Evolutionary conservation across 2,329 filamentous ascomycete genomes (phyloP).

Genomic region (Calonectria pseudoturangicola): DNA sequence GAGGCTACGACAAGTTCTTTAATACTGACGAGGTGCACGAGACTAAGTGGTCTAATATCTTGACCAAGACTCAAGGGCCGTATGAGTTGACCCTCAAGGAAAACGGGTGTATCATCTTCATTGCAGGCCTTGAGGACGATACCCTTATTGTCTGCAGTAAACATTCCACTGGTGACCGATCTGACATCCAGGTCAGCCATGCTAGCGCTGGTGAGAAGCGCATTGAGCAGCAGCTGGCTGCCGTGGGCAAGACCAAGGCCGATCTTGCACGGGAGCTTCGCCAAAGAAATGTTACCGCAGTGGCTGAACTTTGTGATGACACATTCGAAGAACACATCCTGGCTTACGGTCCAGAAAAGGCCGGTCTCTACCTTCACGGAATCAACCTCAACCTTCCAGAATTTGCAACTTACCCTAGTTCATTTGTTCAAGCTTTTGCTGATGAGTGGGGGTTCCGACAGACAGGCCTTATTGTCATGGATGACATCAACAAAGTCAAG

Average conservation of each 20-base stretch:
- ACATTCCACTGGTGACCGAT: slow-evolving; percentile 91
- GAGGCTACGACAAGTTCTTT: slow-evolving; percentile 99
- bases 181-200: slow-evolving; percentile 84
- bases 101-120: slow-evolving; percentile 99
- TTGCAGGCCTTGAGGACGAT: slow-evolving; percentile 91
- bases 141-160: slow-evolving; percentile 98
- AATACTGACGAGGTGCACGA: slow-evolving; percentile 88
- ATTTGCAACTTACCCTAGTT: slow-evolving; percentile 90
- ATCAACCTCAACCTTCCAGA: slow-evolving; percentile 96
- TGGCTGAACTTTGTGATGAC: slow-evolving; percentile 97
- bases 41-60: slow-evolving; percentile 89
- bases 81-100: slow-evolving; percentile 98
- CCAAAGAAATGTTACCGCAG: slow-evolving; percentile 90
- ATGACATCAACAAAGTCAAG: slow-evolving; percentile 84
- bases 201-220: slow-evolving; percentile 88
- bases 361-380: slow-evolving; percentile 95
- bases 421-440: slow-evolving; percentile 91
- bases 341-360: slow-evolving; percentile 86
- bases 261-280: slow-evolving; percentile 87
- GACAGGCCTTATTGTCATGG: slow-evolving; percentile 85
- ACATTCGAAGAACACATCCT: slow-evolving; percentile 97
- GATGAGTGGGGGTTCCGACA: slow-evolving; percentile 95
- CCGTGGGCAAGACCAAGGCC: slow-evolving; percentile 84
- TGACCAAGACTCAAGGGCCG: slow-evolving; percentile 84
- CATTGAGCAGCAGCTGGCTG: slow-evolving; percentile 85